Base-by-base conservation (phyloP, 225 moss, liverwort and hornwort genomes). In the Polytrichum formosum region DNA sequence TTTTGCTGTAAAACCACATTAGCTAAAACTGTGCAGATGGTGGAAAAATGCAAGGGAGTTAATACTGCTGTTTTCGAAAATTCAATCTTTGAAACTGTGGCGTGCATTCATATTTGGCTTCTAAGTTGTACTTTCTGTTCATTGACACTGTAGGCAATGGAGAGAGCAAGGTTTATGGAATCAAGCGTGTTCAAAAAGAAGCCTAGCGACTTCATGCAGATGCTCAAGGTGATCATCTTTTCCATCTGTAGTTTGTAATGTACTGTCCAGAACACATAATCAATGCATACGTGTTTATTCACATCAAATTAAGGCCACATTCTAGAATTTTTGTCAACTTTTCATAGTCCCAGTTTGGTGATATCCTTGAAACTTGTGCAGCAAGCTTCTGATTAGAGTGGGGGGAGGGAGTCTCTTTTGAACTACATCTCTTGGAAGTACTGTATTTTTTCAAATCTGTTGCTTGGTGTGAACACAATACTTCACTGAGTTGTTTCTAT, bases 191-290 rank as follows among this genome's bases (percentile, higher is more conserved):
- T 98, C 75, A 98, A 92, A 83, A 94, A 91, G 75, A 94, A 91
- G 62, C 98, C 98, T 28, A 80, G 87, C 63, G 98, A 98, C 75
- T 90, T 98, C 68, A 87, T 98, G 91, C 98, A 98, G 84, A 92
- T 98, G 90, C 90, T 98, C 70, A 98, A 94, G 95, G 95, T 95
- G 67, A 76, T 69, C 65, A 65, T 17, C 23, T 21, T 72, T 65
- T 58, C 25, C n/a, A 64, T 70, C 13, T 46, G 21, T 6, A 20
- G 23, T 58, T 58, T 22, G 58, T 22, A 58, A 23, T 58, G 13
- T 16, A 13, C 13, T 46, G 13, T 46, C 46, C 46, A 46, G 46
- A 16, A 13, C 13, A 16, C 4, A 2, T 46, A 16, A 31, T 46
- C 46, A 46, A 46, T 13, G 10, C 46, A 46, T 37, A 3, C 13